Base-by-base conservation (phyloP, 306 rosid genomes). In the Trichosanthes cucumerina region DNA sequence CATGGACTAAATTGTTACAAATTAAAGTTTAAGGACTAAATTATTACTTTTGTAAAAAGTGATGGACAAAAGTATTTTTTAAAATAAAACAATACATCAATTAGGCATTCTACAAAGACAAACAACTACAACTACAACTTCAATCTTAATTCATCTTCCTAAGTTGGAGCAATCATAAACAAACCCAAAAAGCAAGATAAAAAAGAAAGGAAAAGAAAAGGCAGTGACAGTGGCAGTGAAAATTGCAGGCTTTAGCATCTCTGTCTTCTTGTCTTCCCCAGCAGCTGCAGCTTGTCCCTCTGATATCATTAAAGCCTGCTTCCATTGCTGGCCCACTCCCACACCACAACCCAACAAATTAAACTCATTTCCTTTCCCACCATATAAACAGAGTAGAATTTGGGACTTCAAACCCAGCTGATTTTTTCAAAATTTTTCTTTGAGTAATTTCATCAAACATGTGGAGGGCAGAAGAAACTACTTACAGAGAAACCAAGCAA, bases 211-310 rank as follows among this genome's bases (percentile, higher is more conserved):
- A 36, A 54, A 9, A 8, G 1, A 10, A 38, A 56, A 26, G 60
- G 86, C 81, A 82, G 79, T 84, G 86, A 6, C 75, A 58, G 62
- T 79, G 85, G 19, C 21, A 33, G 70, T 16, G 46, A 38, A 19
- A 83, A 81, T 68, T 82, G 89, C 85, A 81, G 81, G 81, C 81
- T 60, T 81, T 62, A 11, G 58, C 66, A 52, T 54, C 57, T 80
- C 60, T 89, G 97, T 94, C 84, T 86, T 43, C 79, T 86, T 92
- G 98, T 92, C 96, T 86, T 87, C 96, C 82, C 81, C 57, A 60
- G 39, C 78, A 78, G 81, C 86, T 34, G 78, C 86, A 44, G 1
- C 69, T 36, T 83, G 73, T 79, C 78, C 39, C 82, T 80, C 86
- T 58, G 84, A 83, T 68, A 68, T 84, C 83, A 87, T 81, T 83